Conservation (phyloP, 768 basidiomycete species). For the Phanerochaete sordida region DNA sequence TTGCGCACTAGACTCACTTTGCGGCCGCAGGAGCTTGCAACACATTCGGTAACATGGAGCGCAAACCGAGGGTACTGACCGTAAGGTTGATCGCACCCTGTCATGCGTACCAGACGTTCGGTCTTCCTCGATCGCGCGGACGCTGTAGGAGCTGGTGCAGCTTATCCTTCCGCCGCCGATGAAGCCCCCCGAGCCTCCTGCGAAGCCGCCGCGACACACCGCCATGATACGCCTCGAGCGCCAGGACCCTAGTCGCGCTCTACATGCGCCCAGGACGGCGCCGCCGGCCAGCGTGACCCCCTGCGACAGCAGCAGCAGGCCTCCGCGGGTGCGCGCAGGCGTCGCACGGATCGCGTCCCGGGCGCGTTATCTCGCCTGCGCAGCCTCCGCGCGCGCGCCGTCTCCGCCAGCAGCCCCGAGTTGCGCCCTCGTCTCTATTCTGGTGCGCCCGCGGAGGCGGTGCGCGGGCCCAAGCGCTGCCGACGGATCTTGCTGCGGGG, state of each 20-base stretch:
- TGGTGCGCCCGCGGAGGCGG: background rate
- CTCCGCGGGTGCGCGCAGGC: background rate
- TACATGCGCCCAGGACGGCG: background rate
- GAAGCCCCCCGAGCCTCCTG: background rate
- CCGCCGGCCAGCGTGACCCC: background rate
- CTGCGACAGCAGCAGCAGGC: background rate
- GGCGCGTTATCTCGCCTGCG: background rate
- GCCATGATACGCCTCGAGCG: background rate
- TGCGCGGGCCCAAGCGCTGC: background rate
- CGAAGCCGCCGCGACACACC: background rate
- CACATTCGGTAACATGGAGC: background rate
- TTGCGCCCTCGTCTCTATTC: background rate
- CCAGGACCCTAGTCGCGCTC: background rate
- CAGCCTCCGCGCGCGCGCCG: background rate
- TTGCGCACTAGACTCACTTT: background rate
- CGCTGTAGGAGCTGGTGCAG: background rate
- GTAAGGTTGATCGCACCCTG: background rate
- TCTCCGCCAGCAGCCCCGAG: background rate
- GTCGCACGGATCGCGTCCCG: background rate
- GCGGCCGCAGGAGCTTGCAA: background rate
- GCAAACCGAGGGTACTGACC: background rate
- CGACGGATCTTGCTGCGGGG: constrained; percentile 2
- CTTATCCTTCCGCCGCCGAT: background rate
- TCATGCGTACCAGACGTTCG: background rate
- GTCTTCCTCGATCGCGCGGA: background rate